A percentile compares a stretch with the other conserved stretches of the same genome.
Conservation (phyloP, 176 grass and related monocot genomes). For the Bothriochloa decipiens region DNA sequence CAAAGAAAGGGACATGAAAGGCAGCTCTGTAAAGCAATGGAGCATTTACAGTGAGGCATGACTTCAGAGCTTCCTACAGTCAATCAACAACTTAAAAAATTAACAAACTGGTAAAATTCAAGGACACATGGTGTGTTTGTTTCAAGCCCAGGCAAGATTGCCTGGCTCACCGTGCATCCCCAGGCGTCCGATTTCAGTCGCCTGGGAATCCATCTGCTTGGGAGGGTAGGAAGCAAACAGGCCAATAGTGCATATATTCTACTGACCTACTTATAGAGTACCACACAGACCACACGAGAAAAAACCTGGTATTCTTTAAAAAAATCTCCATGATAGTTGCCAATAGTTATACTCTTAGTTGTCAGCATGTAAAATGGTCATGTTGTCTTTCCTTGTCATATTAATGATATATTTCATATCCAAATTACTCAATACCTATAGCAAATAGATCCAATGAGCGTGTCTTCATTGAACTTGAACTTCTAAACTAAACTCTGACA, state of each 20-base stretch:
- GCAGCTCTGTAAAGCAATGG: slow-evolving; percentile 92
- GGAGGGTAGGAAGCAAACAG: background rate
- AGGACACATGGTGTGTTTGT: background rate
- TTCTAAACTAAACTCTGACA: too few relatives aligned
- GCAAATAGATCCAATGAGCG: too few relatives aligned
- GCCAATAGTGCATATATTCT: background rate
- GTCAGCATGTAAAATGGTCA: too few relatives aligned
- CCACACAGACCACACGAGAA: too few relatives aligned
- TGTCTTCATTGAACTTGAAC: too few relatives aligned
- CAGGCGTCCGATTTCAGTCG: background rate
- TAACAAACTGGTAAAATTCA: background rate
- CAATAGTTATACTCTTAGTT: too few relatives aligned
- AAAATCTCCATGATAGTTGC: too few relatives aligned
- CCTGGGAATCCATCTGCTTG: background rate
- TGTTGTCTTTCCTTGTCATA: too few relatives aligned
- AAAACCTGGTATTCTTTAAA: too few relatives aligned
- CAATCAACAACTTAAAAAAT: slow-evolving; percentile 35
- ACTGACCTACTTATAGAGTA: background rate
- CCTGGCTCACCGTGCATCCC: background rate
- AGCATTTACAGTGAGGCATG: slow-evolving; percentile 92
- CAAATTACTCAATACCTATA: too few relatives aligned
- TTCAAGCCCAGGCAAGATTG: background rate
- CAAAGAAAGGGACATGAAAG: slow-evolving; percentile 79
- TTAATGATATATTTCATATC: too few relatives aligned
- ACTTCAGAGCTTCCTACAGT: slow-evolving; percentile 80